phyloP scores from a whole-genome alignment of 2,329 filamentous ascomycete species.

The Ophiostoma tasmaniense region DNA sequence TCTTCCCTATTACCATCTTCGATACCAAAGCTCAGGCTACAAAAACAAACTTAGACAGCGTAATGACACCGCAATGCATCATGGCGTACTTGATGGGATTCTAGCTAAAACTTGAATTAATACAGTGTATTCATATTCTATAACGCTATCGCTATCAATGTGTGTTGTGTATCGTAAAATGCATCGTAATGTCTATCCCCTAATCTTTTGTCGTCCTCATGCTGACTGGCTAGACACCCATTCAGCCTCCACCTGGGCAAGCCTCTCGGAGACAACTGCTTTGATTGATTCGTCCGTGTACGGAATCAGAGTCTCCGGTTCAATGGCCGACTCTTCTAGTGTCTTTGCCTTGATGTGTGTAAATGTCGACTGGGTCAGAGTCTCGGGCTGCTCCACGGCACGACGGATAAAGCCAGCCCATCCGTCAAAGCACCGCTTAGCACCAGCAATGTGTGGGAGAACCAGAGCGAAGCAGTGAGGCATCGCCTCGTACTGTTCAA shows the following conservation, averaged over 20 bases:
- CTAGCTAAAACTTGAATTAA: neutral
- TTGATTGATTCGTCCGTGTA: slow-evolving; percentile 37
- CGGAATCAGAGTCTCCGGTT: slow-evolving; percentile 35
- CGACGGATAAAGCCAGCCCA: slow-evolving; percentile 49
- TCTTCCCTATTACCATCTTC: neutral
- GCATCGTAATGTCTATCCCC: neutral
- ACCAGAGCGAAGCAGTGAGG: slow-evolving; percentile 63
- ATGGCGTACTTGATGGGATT: neutral
- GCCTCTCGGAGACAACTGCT: slow-evolving; percentile 27
- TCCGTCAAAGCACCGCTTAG: slow-evolving; percentile 43
- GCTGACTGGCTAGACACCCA: neutral
- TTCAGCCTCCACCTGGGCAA: neutral
- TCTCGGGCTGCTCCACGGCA: slow-evolving; percentile 19
- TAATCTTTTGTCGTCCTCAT: slow-evolving; percentile 19
- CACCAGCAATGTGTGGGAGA: slow-evolving; percentile 38
- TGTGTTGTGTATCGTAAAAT: neutral
- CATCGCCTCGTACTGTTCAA: slow-evolving; percentile 72
- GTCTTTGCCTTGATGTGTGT: slow-evolving; percentile 42
- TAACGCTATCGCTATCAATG: neutral
- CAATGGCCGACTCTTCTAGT: slow-evolving; percentile 39
- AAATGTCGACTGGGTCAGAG: slow-evolving; percentile 29
- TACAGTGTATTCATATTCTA: slow-evolving; percentile 5
- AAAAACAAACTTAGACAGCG: neutral
- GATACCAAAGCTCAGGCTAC: neutral
- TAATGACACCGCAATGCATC: slow-evolving; percentile 1